These are phyloP conservation scores for Oidiodendron maius DNA, from an alignment of 495 filamentous ascomycete genomes.

Conservation along the genomic window DNA sequence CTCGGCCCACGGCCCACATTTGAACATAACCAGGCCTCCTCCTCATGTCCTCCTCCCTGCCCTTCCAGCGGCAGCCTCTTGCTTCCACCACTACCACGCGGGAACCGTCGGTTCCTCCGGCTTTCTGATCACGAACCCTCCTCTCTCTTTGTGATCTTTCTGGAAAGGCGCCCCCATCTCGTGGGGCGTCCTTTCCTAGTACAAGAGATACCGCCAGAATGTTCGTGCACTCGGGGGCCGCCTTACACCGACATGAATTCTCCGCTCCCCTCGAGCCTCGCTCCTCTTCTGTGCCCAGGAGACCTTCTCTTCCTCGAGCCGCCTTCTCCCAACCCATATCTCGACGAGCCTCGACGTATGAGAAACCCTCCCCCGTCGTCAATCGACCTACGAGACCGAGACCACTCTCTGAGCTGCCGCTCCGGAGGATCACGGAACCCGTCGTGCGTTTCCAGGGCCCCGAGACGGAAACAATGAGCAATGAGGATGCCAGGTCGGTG, in stretches of 20 bases:
- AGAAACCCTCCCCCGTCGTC: slow-evolving; percentile 10
- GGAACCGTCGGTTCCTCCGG: background rate
- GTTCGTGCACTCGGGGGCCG: slow-evolving; percentile 20
- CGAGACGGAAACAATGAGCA: slow-evolving; percentile 20
- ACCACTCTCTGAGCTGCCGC: slow-evolving; percentile 16
- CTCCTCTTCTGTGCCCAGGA: slow-evolving; percentile 7
- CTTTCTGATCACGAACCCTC: background rate
- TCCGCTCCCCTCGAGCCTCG: slow-evolving; percentile 8
- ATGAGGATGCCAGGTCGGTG: slow-evolving; percentile 23
- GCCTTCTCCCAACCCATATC: slow-evolving; percentile 20
- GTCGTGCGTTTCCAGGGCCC: slow-evolving; percentile 19
- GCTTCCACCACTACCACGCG: background rate
- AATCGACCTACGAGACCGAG: slow-evolving; percentile 6
- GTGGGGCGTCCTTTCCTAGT: slow-evolving; percentile 11
- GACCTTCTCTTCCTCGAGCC: slow-evolving; percentile 17
- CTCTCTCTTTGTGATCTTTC: background rate
- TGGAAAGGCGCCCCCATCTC: slow-evolving; percentile 12
- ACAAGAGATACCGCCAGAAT: slow-evolving; percentile 9
- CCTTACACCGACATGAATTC: slow-evolving; percentile 21
- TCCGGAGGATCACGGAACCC: slow-evolving; percentile 10
- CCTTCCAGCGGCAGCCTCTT: slow-evolving; percentile 12
- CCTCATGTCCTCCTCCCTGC: slow-evolving; percentile 7
- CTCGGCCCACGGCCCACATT: too few relatives aligned
- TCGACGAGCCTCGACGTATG: slow-evolving; percentile 11
- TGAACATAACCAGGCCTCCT: background rate